Percentiles rank a stretch among this genome's conserved stretches.
phyloP scores from a whole-genome alignment of 371 early-diverging fungal species.

The Apophysomyces elegans region DNA sequence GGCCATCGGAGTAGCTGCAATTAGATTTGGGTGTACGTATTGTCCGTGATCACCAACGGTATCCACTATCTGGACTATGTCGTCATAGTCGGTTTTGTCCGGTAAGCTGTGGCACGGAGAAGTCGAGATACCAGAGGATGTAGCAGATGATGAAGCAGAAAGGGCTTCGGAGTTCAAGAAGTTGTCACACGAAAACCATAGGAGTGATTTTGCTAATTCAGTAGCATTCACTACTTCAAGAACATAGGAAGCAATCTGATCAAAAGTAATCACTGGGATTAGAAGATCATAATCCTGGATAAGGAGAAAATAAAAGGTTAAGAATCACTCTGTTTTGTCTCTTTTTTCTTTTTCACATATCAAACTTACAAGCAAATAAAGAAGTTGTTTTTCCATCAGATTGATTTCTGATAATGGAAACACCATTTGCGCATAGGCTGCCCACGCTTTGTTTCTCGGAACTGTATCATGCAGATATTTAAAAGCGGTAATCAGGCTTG shows the following conservation, averaged over 20 bases:
- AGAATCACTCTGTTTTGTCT: not conserved
- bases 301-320: not conserved
- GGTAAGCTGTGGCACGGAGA: slow-evolving; percentile 2
- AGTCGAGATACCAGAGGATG: not conserved
- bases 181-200: not conserved
- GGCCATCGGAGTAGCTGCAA: not conserved
- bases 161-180: not conserved
- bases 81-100: not conserved
- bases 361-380: slow-evolving; percentile 53
- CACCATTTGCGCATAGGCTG: slow-evolving; percentile 50
- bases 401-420: slow-evolving; percentile 74
- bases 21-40: not conserved
- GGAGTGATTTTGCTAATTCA: not conserved
- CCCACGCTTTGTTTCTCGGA: slow-evolving; percentile 76
- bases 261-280: not conserved
- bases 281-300: slow-evolving; percentile 1
- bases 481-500: slow-evolving; percentile 63
- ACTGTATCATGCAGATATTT: slow-evolving; percentile 71
- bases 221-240: not conserved
- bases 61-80: not conserved
- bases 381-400: slow-evolving; percentile 75
- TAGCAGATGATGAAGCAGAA: not conserved
- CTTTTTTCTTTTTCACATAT: not conserved
- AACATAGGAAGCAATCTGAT: not conserved
- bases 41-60: not conserved